Evolutionary conservation across 208 protist species (phyloP), one percentile per base, ranked within the genome.

Genomic region (Leptomonas seymouri): DNA sequence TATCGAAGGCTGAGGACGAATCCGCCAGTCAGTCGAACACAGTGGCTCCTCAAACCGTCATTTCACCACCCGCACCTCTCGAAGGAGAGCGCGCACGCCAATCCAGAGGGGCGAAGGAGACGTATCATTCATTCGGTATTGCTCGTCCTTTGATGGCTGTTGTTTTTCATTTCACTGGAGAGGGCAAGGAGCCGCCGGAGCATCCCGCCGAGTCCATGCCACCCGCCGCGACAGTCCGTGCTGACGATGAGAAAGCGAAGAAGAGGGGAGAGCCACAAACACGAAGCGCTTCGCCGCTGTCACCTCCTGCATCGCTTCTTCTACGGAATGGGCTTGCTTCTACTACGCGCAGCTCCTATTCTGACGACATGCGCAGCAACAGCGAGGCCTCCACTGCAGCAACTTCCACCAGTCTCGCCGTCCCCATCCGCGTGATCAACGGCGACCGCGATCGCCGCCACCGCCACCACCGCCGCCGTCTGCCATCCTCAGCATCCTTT

Each of bases 111-210:
- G 51, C 30, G 30, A 27, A 25, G 12, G 51, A 11, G 51, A 6
- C 45, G 11, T 18, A n/a, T 27, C 36, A 50, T 25, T 27, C 57
- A n/a, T 63, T 63, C 57, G 48, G 57, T 36, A 46, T 63, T 48
- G 25, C 18, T 27, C 44, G 36, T 14, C 44, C 51, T 39, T 28
- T 57, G 28, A 57, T 57, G 51, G 51, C 51, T 28, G 51, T 28
- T 6, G 51, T 57, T 28, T 57, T 57, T 28, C 51, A 57, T 28
- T 39, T 57, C 15, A 57, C 23, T 20, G 51, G 51, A 11, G 51
- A 31, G 51, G 51, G 31, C 15, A 57, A 57, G 30, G 51, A 57
- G 28, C 27, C 51, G 20, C 51, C 15, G 8, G 23, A 25, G n/a
- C 48, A 12, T 28, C 48, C 48, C 4, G 48, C 14, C 5, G 4